These are phyloP conservation scores for Globisporangium rhizosaccharum DNA, from an alignment of 352 stramenopile genomes.

Conservation along the genomic window DNA sequence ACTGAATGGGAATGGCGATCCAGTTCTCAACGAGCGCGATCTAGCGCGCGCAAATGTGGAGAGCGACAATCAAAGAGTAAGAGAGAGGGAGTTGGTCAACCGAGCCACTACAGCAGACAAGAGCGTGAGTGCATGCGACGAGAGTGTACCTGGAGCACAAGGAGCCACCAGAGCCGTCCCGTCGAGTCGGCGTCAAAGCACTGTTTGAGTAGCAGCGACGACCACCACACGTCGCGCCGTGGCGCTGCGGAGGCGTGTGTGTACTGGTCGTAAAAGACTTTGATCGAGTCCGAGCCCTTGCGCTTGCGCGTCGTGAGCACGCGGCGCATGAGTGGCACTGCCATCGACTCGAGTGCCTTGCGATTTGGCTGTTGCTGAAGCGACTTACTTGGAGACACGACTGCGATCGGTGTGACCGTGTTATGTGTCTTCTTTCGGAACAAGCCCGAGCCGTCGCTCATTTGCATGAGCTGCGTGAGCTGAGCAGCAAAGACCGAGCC, in stretches of 20 bases:
- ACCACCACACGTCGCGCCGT: conserved; percentile 7
- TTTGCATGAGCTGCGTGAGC: conserved; percentile 1
- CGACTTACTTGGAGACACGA: not conserved
- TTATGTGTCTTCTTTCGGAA: conserved; percentile 10
- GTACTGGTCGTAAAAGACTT: conserved; percentile 18
- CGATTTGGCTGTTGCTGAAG: not conserved
- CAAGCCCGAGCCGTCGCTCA: not conserved
- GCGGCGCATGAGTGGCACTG: conserved; percentile 7
- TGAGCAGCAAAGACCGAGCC: not conserved
- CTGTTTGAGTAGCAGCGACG: conserved; percentile 17
- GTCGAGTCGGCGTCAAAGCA: conserved; percentile 51
- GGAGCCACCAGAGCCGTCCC: conserved; percentile 40
- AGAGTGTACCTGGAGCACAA: conserved; percentile 21
- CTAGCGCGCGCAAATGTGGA: not conserved
- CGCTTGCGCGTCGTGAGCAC: conserved; percentile 17
- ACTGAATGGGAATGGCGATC: conserved; percentile 42
- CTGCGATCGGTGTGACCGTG: conserved; percentile 5
- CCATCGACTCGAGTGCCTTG: not conserved
- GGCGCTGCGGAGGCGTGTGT: not conserved
- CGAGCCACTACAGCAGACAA: no score
- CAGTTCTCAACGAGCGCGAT: conserved; percentile 32
- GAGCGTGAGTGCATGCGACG: not conserved
- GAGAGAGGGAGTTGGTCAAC: not conserved
- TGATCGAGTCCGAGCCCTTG: conserved; percentile 8
- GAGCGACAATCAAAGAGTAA: not conserved